Conservation (phyloP, 805 yeast genomes). For the Cyberlindnera petersonii region DNA sequence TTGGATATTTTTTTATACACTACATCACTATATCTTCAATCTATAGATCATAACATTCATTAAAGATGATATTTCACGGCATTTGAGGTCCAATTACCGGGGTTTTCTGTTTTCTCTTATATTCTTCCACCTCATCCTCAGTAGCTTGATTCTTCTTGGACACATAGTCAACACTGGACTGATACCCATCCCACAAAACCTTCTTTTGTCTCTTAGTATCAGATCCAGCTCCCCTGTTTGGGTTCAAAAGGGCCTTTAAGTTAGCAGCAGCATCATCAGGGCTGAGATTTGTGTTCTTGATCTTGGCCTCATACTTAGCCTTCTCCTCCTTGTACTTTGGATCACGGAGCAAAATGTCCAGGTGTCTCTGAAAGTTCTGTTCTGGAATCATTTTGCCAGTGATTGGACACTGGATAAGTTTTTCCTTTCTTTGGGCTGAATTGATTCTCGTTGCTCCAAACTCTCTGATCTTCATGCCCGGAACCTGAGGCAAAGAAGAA, state of each 20-base stretch:
- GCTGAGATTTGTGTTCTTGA: slow-evolving; percentile 45
- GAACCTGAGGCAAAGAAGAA: slow-evolving; percentile 12
- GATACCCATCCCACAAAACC: slow-evolving; percentile 34
- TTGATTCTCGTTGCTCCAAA: slow-evolving; percentile 67
- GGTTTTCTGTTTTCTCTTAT: slow-evolving; percentile 18
- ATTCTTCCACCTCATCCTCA: slow-evolving; percentile 25
- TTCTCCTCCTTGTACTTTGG: slow-evolving; percentile 74
- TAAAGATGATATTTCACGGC: slow-evolving; percentile 5
- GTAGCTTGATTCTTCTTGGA: slow-evolving; percentile 19
- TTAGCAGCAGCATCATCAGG: slow-evolving; percentile 60
- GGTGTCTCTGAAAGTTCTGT: slow-evolving; percentile 63
- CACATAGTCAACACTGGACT: slow-evolving; percentile 25
- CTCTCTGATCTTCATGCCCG: slow-evolving; percentile 61
- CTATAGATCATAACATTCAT: too few relatives aligned
- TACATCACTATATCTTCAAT: background rate
- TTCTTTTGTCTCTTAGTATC: slow-evolving; percentile 28
- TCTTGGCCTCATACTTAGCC: slow-evolving; percentile 51
- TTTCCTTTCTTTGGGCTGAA: slow-evolving; percentile 26
- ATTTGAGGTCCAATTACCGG: slow-evolving; percentile 15
- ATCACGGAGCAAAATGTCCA: slow-evolving; percentile 66
- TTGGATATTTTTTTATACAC: background rate
- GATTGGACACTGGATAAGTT: slow-evolving; percentile 67
- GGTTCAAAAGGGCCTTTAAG: slow-evolving; percentile 44
- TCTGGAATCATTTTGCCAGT: slow-evolving; percentile 71
- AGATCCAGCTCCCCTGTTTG: too few relatives aligned